Base-by-base conservation (phyloP, 1,284 basidiomycete species). In the Schizophyllum commune region DNA sequence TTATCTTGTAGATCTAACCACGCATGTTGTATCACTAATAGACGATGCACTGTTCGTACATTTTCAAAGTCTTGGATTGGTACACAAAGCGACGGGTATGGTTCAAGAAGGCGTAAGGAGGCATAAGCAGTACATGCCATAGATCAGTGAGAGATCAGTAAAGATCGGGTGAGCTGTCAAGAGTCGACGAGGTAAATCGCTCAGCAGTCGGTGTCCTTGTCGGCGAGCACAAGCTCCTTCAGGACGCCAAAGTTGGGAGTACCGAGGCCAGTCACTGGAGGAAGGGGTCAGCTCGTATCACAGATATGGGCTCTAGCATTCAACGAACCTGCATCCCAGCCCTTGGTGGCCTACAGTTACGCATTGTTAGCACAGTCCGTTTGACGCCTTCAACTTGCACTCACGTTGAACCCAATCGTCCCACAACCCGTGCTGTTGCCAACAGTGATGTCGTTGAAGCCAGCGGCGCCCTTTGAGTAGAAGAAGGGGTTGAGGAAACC, bases 401-500 rank as follows among this genome's bases (percentile, higher is more conserved):
- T 65, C 52, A 78, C 75, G 59, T 78, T 77, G 65, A 83, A 82
- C 4, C 82, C 82, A 5, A 68, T 60, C 1, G 83, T 85, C 3
- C 81, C 82, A 66, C 83, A 83, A n/a, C 82, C 84, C 1, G 80
- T 77, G 63, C 83, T 84, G 59, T 78, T 77, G 1, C 84, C 85
- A 2, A 61, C 55, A 0, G 76, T 83, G 60, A 85, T 78, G 63
- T 86, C 83, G 60, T 80, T 83, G 63, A 86, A 75, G 5, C 68
- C 75, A 5, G 65, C 52, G 5, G 70, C 67, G 0, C 77, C 77
- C 0, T 59, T 68, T 20, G 71, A 67, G 65, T 86, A 87, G 20
- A 86, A 52, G 63, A 82, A 75, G 4, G 83, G 85, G 67, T 88
- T 87, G 60, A 87, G 72, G 71, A 86, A 87, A 0, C 84, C 85